phyloP scores from a whole-genome alignment of 306 rosid species.

The Cyclanthera cordifolia region DNA sequence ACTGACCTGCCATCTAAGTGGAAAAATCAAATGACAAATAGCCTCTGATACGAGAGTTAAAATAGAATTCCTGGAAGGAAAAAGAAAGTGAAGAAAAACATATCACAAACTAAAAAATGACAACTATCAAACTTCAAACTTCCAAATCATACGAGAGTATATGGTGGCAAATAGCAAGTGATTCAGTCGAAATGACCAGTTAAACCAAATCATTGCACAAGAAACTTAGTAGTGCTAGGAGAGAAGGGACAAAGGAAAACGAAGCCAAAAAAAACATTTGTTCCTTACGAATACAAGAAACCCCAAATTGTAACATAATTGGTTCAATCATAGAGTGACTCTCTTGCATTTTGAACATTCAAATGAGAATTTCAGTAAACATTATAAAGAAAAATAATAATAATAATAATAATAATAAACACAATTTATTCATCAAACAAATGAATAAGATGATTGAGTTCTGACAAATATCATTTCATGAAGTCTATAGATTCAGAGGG shows the following conservation, averaged over 20 bases:
- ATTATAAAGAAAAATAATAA: not conserved
- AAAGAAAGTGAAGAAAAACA: constrained; percentile 1
- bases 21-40: constrained; percentile 85
- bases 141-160: not conserved
- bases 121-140: not conserved
- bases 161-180: not conserved
- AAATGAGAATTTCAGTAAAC: not conserved
- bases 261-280: not conserved
- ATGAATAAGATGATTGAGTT: not conserved
- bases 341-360: not conserved
- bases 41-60: constrained; percentile 92
- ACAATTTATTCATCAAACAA: not conserved
- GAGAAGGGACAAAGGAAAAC: not conserved
- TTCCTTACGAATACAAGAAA: not conserved
- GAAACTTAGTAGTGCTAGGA: not conserved
- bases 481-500: constrained; percentile 20
- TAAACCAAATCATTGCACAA: not conserved
- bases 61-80: constrained; percentile 72
- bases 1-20: constrained; percentile 95
- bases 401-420: not conserved
- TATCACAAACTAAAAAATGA: not conserved
- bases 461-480: not conserved
- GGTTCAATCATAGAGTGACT: not conserved
- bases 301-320: not conserved
- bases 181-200: not conserved